phyloP scores from a whole-genome alignment of 2,329 filamentous ascomycete species.

The Huntiella bhutanensis region DNA sequence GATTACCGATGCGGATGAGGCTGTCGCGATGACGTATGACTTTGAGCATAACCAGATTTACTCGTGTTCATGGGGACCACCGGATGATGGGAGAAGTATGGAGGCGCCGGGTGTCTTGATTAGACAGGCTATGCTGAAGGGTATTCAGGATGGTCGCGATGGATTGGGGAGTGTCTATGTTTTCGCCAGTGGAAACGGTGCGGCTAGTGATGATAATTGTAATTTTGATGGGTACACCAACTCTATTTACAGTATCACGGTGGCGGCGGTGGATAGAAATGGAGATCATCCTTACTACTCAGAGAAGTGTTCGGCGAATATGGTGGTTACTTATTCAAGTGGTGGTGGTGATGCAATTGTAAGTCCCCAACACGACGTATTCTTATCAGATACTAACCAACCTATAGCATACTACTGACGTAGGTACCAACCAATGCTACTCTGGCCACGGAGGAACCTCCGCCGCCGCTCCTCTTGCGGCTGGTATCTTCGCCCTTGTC shows the following conservation, averaged over 20 bases:
- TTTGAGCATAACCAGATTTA: conserved; percentile 90
- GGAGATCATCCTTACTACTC: conserved; percentile 91
- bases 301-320: conserved; percentile 82
- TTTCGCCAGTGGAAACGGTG: conserved; percentile 92
- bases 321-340: conserved; percentile 94
- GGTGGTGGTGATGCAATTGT: conserved; percentile 70
- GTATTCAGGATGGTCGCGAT: conserved; percentile 67
- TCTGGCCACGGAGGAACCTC: conserved; percentile 82
- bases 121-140: conserved; percentile 75
- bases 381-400: neutral
- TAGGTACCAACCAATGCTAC: conserved; percentile 66
- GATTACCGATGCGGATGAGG: conserved; percentile 85
- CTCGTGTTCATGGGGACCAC: conserved; percentile 95
- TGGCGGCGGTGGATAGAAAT: conserved; percentile 76
- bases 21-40: conserved; percentile 78
- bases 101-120: conserved; percentile 82
- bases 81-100: conserved; percentile 86
- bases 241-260: conserved; percentile 96
- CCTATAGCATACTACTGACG: conserved; percentile 70
- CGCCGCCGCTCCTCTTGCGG: conserved; percentile 79
- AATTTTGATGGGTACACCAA: conserved; percentile 99
- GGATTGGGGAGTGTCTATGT: conserved; percentile 85
- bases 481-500: conserved; percentile 78
- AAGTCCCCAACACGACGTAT: conserved; percentile 16
- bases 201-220: conserved; percentile 75